Percentiles rank a stretch among this genome's conserved stretches.
Conservation (phyloP, 2,329 filamentous ascomycete species). For the Cercospora sp. region DNA sequence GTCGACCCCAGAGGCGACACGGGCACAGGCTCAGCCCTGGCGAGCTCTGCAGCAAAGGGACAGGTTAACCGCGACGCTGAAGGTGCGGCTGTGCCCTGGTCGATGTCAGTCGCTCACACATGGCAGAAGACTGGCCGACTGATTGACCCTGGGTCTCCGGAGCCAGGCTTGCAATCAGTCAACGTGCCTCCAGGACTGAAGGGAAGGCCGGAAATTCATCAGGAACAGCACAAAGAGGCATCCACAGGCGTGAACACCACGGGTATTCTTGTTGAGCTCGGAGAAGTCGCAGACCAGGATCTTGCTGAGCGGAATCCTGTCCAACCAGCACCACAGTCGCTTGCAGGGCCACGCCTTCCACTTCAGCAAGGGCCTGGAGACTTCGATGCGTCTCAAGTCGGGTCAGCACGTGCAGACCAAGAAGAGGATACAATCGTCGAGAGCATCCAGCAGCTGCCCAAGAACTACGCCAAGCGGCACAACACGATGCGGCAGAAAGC, state of each 20-base stretch:
- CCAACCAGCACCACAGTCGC: neutral
- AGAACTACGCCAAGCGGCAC: conserved; percentile 11
- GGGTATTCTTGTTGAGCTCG: neutral
- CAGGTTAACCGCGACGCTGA: neutral
- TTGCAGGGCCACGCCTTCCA: neutral
- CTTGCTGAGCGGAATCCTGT: neutral
- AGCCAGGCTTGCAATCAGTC: neutral
- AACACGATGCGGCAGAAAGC: conserved; percentile 26
- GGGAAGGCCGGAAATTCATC: neutral
- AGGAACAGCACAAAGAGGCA: neutral
- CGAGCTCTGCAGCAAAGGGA: neutral
- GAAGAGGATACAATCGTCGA: conserved; percentile 16
- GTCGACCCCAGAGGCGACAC: neutral
- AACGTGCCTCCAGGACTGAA: neutral
- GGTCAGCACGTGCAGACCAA: neutral
- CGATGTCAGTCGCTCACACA: neutral
- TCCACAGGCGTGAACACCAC: neutral
- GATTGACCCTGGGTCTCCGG: neutral
- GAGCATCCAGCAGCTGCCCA: conserved; percentile 10
- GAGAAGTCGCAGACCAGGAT: neutral
- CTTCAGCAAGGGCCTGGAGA: neutral
- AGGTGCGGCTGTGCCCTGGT: neutral
- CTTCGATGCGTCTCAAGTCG: neutral
- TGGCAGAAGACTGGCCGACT: neutral
- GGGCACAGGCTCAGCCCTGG: neutral